Base-by-base conservation (phyloP, 192 early-diverging fungal genomes). In the Lobosporangium transversale region DNA sequence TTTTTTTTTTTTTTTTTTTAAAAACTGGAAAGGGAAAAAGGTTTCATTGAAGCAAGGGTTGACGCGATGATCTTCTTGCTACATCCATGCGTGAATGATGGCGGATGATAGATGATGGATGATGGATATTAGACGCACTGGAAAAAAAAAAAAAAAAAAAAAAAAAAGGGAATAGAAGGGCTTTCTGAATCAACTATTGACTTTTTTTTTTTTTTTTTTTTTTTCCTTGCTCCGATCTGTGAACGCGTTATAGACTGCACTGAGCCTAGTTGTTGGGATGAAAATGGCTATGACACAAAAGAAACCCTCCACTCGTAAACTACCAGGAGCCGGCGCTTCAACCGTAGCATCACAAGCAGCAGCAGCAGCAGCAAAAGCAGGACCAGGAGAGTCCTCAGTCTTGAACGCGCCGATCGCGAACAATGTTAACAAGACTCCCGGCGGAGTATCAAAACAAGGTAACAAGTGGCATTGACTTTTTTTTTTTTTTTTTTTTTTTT, bases 221-320 rank as follows among this genome's bases (percentile, higher is more conserved):
- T 24, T 23, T 26, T 42, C 6, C 42, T 26, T 10, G 23, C 35
- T 21, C 36, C 15, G 6, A 9, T 57, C 20, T 14, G 7, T 61
- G 21, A 44, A 23, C n/a, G 47, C 30, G 24, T 8, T 31, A 23
- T 56, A 71, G 69, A 63, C 69, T 35, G 55, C 69, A 18, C 37
- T 71, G 15, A 63, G 29, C 33, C 36, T 71, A 42, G 48, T 54
- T 15, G 69, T 71, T 17, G 58, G 69, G 21, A 62, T 71, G 54
- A 71, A 64, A 24, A 57, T 71, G 54, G 61, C 60, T 30, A 71
- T 71, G 69, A 47, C 61, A 2, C 69, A 71, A 47, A 62, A 71
- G 21, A 71, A 37, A 24, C 56, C 66, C 2, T 52, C 55, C 12
- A 37, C 35, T 30, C 55, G 66, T 30, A 66, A 64, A 29, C 11